These are phyloP conservation scores for Aspergillus cristatus DNA, from an alignment of 495 filamentous ascomycete species.

Conservation along the genomic window DNA sequence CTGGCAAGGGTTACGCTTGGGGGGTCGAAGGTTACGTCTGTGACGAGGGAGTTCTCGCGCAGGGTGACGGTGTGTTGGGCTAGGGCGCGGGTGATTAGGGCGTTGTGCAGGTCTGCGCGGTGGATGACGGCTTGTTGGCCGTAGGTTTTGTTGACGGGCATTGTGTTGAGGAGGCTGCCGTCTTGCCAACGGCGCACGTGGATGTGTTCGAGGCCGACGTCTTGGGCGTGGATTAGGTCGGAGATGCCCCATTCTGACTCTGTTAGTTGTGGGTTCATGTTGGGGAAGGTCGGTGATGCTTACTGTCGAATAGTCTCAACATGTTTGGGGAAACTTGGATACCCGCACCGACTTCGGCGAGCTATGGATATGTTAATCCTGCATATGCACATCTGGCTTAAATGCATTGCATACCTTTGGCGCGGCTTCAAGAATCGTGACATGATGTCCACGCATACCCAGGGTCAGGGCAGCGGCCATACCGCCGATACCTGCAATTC, in stretches of 20 bases:
- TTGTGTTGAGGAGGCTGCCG: constrained; percentile 25
- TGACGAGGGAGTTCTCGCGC: constrained; percentile 26
- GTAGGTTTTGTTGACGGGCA: constrained; percentile 34
- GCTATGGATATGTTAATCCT: constrained; percentile 13
- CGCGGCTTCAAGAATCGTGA: constrained; percentile 30
- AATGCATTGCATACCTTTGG: constrained; percentile 15
- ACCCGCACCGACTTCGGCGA: constrained; percentile 63
- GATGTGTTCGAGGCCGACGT: constrained; percentile 32
- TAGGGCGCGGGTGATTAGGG: constrained; percentile 27
- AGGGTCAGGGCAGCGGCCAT: constrained; percentile 55
- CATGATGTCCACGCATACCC: constrained; percentile 41
- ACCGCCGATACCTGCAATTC: constrained; percentile 55
- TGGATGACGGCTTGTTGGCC: constrained; percentile 36
- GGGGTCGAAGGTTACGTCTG: constrained; percentile 19
- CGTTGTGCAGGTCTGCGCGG: constrained; percentile 37
- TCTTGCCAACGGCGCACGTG: constrained; percentile 36
- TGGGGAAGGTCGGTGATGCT: constrained; percentile 4
- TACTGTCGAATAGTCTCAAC: constrained; percentile 55
- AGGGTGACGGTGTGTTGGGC: constrained; percentile 28
- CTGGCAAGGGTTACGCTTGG: constrained; percentile 24
- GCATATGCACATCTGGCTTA: not conserved
- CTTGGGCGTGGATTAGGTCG: constrained; percentile 29
- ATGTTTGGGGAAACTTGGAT: constrained; percentile 78
- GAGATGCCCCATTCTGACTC: constrained; percentile 32
- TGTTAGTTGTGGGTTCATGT: constrained; percentile 1